Percentiles rank a stretch among this genome's conserved stretches.
Evolutionary conservation across 331 rosid genomes (phyloP).

Genomic region (Pyracantha coccinea): DNA sequence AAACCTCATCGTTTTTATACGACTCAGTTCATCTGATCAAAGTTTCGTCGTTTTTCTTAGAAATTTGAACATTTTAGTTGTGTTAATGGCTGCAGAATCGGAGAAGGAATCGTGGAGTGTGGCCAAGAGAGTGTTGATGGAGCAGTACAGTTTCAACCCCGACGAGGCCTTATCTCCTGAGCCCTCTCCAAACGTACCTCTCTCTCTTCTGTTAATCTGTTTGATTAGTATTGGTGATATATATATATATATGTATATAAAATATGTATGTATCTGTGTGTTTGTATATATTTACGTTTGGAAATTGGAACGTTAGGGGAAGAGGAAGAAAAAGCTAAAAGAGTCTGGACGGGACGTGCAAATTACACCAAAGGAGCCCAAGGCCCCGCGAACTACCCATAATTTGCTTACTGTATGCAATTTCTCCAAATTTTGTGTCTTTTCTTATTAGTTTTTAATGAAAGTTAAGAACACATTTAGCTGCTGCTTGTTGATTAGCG

Average conservation of each 20-base stretch:
- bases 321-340: slow-evolving; percentile 43
- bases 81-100: slow-evolving; percentile 32
- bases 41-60: neutral
- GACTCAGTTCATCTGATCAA: neutral
- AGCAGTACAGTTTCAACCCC: slow-evolving; percentile 77
- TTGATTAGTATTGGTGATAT: neutral
- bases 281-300: neutral
- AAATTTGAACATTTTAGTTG: neutral
- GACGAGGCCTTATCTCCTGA: slow-evolving; percentile 52
- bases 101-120: slow-evolving; percentile 41
- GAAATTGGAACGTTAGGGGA: slow-evolving; percentile 32
- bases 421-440: neutral
- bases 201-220: neutral
- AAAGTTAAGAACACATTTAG: neutral
- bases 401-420: slow-evolving; percentile 73
- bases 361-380: slow-evolving; percentile 34
- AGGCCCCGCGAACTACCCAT: slow-evolving; percentile 64
- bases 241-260: too few species aligned
- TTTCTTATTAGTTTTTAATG: neutral
- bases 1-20: slow-evolving; percentile 5
- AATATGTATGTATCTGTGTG: too few species aligned
- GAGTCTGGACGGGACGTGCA: slow-evolving; percentile 38
- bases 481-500: neutral
- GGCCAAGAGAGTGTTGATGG: slow-evolving; percentile 57
- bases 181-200: slow-evolving; percentile 37